Conservation (phyloP, 345 rosid species). For the Lepidium aucheri region DNA sequence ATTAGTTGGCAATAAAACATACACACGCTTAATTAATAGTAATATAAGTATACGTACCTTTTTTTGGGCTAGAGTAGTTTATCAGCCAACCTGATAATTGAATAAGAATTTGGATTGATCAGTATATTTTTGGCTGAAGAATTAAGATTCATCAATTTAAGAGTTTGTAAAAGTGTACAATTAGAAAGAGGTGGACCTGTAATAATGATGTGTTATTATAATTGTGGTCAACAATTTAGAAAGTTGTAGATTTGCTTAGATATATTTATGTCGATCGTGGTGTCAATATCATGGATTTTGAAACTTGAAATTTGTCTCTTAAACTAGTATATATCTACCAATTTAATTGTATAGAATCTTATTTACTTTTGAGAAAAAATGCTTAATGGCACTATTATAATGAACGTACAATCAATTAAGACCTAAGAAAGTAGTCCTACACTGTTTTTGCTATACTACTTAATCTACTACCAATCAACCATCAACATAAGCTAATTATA, state of each 20-base stretch:
- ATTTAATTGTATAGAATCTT: not conserved
- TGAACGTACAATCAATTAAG: not conserved
- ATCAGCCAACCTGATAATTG: not conserved
- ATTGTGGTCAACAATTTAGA: not conserved
- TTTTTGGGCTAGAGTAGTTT: not conserved
- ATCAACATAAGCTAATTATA: not conserved
- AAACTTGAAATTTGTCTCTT: not conserved
- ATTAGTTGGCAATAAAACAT: not conserved
- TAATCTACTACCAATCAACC: not conserved
- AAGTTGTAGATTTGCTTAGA: not conserved
- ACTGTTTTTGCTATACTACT: not conserved
- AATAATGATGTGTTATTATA: not conserved
- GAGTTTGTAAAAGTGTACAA: not conserved
- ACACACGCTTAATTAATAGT: not conserved
- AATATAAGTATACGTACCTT: not conserved
- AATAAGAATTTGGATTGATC: too few relatives aligned
- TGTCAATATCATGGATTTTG: not conserved
- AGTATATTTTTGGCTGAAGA: too few relatives aligned
- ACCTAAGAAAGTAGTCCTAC: not conserved
- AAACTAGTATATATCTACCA: not conserved
- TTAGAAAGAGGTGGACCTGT: not conserved
- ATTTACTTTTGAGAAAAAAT: not conserved
- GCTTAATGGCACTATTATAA: not conserved
- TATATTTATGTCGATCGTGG: not conserved
- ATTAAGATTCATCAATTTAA: too few relatives aligned